These are phyloP conservation scores for Hypomontagnella submonticulosa DNA, from an alignment of 495 filamentous ascomycete species.

Conservation along the genomic window DNA sequence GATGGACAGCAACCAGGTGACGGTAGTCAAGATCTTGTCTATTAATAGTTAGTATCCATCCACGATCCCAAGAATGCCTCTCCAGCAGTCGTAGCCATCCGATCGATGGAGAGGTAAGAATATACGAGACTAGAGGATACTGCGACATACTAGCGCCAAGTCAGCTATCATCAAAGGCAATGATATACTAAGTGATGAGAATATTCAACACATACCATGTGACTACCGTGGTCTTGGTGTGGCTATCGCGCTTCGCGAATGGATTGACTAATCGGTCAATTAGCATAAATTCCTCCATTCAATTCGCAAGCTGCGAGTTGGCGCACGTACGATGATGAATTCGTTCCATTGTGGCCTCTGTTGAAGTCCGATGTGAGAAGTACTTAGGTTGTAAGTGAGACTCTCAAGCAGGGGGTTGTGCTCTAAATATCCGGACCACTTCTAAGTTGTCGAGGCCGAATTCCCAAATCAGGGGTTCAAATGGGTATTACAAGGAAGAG, in stretches of 20 bases:
- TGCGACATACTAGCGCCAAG: conserved; percentile 18
- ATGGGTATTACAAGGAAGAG: conserved; percentile 10
- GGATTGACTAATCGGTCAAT: conserved; percentile 65
- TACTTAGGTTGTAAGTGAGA: conserved; percentile 1
- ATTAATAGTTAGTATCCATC: conserved; percentile 18
- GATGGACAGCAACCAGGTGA: conserved; percentile 78
- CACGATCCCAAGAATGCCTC: conserved; percentile 39
- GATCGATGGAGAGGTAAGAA: not conserved
- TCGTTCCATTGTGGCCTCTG: conserved; percentile 53
- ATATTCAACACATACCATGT: conserved; percentile 41
- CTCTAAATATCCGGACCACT: conserved; percentile 7
- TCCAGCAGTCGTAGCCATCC: not conserved
- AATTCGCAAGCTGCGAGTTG: not conserved
- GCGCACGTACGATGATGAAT: conserved; percentile 52
- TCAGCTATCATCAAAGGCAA: conserved; percentile 8
- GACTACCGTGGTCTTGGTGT: conserved; percentile 60
- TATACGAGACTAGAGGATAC: not conserved
- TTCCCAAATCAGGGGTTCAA: conserved; percentile 5
- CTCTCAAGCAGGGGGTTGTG: not conserved
- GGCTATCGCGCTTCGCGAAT: conserved; percentile 71
- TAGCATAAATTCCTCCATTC: conserved; percentile 8
- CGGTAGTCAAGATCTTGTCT: conserved; percentile 73
- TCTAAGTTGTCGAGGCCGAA: conserved; percentile 1
- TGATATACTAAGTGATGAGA: not conserved
- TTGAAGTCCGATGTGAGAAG: not conserved